Evolutionary conservation across 1,139 yeast genomes (phyloP), one percentile per base, ranked within the genome.

Genomic region (Suhomyces atakaporum): DNA sequence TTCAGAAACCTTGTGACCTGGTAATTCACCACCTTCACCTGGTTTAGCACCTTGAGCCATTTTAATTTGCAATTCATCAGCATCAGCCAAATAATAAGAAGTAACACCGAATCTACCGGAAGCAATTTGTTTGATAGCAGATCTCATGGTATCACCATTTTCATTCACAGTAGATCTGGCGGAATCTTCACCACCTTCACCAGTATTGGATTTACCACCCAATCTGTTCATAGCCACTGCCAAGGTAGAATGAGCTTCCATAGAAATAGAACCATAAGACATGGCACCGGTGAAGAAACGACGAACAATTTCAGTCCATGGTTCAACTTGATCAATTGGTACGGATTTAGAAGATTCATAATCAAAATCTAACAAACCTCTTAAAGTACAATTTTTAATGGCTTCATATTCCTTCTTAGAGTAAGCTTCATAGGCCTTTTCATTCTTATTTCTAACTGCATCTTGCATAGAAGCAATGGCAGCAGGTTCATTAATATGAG

Each of bases 31-130:
- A 74, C 98, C 98, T 72, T 92, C 97, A 73, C 97, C 98, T 7
- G 97, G 97, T 67, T 92, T 92, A 39, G 98, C 98, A 67, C 98
- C 97, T 68, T 92, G 98, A 7, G 98, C 97, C 94, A 92, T 89
- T 69, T 92, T 92, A 62, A 92, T 92, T 68, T 92, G 98, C 48
- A 92, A 79, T 69, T 92, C 97, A 58, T 92, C 97, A 29, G 97
- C 96, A 66, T 92, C 97, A 23, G 96, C 82, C 54, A 92, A 75
- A 61, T 92, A 92, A 67, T 84, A 79, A 2, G 97, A 88, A 6
- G 98, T 92, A 36, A 92, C 98, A 72, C 98, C 98, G 56, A 92
- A 92, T 67, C 98, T 80, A 50, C 97, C 97, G 31, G 97, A 88
- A 15, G 98, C 98, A 63, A 92, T 85, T 69, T 92, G 98, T 69